Evolutionary conservation across 2,329 filamentous ascomycete genomes (phyloP).

Genomic region (Chrysoporthe deuterocubensis): DNA sequence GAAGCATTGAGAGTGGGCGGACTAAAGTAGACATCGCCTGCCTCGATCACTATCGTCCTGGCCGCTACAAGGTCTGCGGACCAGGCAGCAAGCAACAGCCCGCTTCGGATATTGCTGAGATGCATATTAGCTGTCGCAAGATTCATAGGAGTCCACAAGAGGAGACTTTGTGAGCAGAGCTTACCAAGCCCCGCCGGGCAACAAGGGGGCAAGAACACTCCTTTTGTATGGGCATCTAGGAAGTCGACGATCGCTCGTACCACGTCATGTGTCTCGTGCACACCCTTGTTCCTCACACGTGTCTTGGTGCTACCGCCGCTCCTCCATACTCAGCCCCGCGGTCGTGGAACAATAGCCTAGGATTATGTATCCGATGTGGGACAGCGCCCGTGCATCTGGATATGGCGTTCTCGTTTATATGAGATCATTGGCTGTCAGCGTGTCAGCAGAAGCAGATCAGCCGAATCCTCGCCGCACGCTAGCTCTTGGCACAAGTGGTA

Average conservation of each 20-base stretch:
- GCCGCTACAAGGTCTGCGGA: conserved; percentile 23
- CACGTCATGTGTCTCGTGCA: conserved; percentile 13
- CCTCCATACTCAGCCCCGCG: not conserved
- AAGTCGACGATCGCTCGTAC: not conserved
- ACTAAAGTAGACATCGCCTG: conserved; percentile 46
- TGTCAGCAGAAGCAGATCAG: not conserved
- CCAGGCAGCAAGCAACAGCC: conserved; percentile 2
- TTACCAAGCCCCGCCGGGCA: not conserved
- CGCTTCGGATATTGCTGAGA: not conserved
- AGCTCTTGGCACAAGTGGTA: not conserved
- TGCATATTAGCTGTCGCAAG: not conserved
- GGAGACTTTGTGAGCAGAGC: not conserved
- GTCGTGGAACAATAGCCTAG: not conserved
- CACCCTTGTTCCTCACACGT: not conserved
- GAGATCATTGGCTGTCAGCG: not conserved
- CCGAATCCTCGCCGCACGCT: not conserved
- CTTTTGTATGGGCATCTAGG: not conserved
- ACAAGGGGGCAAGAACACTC: not conserved
- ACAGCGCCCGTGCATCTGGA: not conserved
- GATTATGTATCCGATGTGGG: not conserved
- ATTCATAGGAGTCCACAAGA: not conserved
- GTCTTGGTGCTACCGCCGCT: conserved; percentile 2
- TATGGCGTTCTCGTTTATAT: not conserved
- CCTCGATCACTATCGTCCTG: conserved; percentile 42
- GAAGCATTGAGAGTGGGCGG: conserved; percentile 49